Evolutionary conservation across 192 early-diverging fungal genomes (phyloP), one percentile per base, ranked within the genome.

Genomic region (Fimicolochytrium jonesii): DNA sequence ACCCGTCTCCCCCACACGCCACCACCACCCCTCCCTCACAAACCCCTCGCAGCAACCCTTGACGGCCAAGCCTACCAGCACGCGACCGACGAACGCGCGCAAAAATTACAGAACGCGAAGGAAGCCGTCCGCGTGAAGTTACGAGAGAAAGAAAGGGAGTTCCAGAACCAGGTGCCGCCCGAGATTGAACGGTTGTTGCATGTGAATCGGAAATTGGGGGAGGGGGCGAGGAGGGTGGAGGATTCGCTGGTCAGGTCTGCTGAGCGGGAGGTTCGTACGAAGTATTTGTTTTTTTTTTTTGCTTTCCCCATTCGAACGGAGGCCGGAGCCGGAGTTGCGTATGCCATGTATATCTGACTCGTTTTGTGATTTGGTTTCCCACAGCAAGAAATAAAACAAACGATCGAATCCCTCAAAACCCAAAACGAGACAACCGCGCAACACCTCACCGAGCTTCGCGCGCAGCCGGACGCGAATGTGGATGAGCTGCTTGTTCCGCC

Each of bases 121-220:
- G 37, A 48, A 7, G 74, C 77, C 28, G 72, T 91, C 5, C 78
- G 76, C 46, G 81, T 86, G 35, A 86, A 83, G 29, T 77, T 91
- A 1, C 72, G 71, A 15, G 64, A 70, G 10, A 64, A 70, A 9
- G 72, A 88, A 26, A 62, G 83, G n/a, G 67, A 78, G 57, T 85
- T 84, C 20, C 74, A 86, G 34, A 72, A 81, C 60, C 72, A 69
- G 9, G 71, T 84, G 31, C 78, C 85, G 22, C 61, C 66, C 0
- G 81, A 88, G 7, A 88, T 88, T 69, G 81, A 89, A 66, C 72
- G 76, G 56, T 73, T 89, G 22, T 62, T 91, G 42, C 73, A 75
- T 34, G 77, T 82, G 26, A 88, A 88, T 46, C 73, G 80, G 45
- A 78, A 86, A 39, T 79, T 95, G 10, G 81, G 86, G 63, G 84